phyloP scores from a whole-genome alignment of 768 basidiomycete species.

The Russula compacta region DNA sequence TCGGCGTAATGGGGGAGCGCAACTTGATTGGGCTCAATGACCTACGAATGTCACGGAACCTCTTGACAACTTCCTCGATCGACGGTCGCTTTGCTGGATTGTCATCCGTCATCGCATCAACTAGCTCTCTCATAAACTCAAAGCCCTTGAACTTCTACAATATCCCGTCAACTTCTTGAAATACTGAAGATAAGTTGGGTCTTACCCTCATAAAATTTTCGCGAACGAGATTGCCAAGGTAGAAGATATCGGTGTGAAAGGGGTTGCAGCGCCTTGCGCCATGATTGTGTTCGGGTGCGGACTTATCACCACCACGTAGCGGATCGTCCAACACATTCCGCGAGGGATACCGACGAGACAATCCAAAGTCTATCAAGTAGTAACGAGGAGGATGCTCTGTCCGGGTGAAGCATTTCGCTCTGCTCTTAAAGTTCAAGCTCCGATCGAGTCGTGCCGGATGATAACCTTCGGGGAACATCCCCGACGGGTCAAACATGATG shows the following conservation, averaged over 20 bases:
- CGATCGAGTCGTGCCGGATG: constrained; percentile 1
- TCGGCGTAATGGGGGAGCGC: background rate
- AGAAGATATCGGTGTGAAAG: constrained; percentile 23
- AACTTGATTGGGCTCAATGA: constrained; percentile 4
- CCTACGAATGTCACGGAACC: background rate
- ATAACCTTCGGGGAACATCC: constrained; percentile 7
- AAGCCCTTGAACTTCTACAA: constrained; percentile 18
- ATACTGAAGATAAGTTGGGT: background rate
- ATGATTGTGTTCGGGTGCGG: constrained; percentile 22
- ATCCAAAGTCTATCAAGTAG: constrained; percentile 27
- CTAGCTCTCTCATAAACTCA: constrained; percentile 12
- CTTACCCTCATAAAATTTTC: constrained; percentile 10
- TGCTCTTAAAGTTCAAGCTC: background rate
- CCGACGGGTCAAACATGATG: constrained; percentile 10
- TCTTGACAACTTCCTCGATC: constrained; percentile 9
- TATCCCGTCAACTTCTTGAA: background rate
- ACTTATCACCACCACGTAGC: constrained; percentile 22
- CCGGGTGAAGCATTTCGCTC: constrained; percentile 19
- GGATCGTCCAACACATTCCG: constrained; percentile 14
- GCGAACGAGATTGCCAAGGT: constrained; percentile 22
- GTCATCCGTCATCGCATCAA: constrained; percentile 28
- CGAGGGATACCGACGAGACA: constrained; percentile 18
- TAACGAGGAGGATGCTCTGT: constrained; percentile 23
- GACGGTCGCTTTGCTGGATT: constrained; percentile 29
- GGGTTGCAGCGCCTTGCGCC: constrained; percentile 18